Evolutionary conservation across 2,329 filamentous ascomycete species (phyloP), one percentile per base, ranked within the genome.

Genomic region (Amylocarpus encephaloides): DNA sequence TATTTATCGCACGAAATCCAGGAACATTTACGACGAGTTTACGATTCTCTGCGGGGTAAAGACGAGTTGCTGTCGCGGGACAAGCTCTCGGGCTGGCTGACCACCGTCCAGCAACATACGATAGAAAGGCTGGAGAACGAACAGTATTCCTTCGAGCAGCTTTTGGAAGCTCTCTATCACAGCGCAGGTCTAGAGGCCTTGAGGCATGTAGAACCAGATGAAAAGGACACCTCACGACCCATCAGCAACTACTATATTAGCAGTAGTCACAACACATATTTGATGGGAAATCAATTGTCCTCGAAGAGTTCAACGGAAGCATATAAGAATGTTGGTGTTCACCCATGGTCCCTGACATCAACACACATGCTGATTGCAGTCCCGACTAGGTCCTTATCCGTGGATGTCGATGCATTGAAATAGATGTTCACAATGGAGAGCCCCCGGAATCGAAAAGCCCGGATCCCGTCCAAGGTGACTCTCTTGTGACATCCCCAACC

Each of bases 261-360:
- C 55, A 94, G 88, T 59, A 95, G 89, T 64, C 91, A 96, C 72
- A 96, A 96, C 66, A 96, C 91, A 0, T 96, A 95, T 66, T 73
- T 95, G 38, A 83, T 84, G 1, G 91, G 91, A 2, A 90, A 95
- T 62, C 92, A 96, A 68, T 75, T 93, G 36, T 83, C 81, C 53
- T 89, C 88, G 42, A 80, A 82, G 52, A 85, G 62, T 51, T 89
- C 85, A 26, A 81, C 85, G 0, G 82, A 90, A 50, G 82, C 85
- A 11, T 96, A 96, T 69, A 85, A 78, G 59, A 80, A 83, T 64
- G 87, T 87, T 65, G 63, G 81, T 72, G 6, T 7, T 16, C 4
- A 26, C 22, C 22, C 22, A 4, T 4, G 4, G 10, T 15, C 16
- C 45, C 22, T 26, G 11, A 18, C 32, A 30, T 40, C 3, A 16